Percentiles rank a stretch among this genome's conserved stretches.
These are phyloP conservation scores for Hyaloscypha variabilis DNA, from an alignment of 495 filamentous ascomycete genomes.

Conservation along the genomic window DNA sequence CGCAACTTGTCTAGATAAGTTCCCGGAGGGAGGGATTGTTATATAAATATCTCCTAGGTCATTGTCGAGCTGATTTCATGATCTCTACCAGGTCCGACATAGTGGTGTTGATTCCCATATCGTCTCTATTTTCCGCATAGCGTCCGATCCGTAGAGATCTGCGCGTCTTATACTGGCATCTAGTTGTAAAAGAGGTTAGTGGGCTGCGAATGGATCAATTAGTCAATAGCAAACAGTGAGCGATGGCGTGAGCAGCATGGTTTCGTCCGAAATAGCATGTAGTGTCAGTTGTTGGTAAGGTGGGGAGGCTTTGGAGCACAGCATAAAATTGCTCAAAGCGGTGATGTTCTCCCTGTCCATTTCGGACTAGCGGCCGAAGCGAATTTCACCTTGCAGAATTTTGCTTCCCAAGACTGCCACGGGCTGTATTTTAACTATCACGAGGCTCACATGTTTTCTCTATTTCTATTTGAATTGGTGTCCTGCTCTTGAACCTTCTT, in stretches of 20 bases:
- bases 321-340: slow-evolving; percentile 12
- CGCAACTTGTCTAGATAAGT: not conserved
- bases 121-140: slow-evolving; percentile 6
- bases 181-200: slow-evolving; percentile 4
- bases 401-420: not conserved
- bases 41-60: not conserved
- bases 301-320: not conserved
- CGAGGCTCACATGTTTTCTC: not conserved
- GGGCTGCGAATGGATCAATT: slow-evolving; percentile 10
- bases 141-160: not conserved
- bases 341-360: not conserved
- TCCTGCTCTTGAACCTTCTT: not conserved
- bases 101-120: not conserved
- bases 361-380: not conserved
- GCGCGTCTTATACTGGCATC: not conserved
- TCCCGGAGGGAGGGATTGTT: slow-evolving; percentile 6
- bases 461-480: not conserved
- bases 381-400: not conserved
- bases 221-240: slow-evolving; percentile 16
- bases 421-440: not conserved
- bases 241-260: slow-evolving; percentile 12
- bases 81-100: not conserved
- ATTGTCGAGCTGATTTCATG: not conserved
- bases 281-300: not conserved
- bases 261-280: not conserved